A percentile compares a stretch with the other conserved stretches of the same genome.
Conservation (phyloP, 257 asterid species). For the Solanum peruvianum region DNA sequence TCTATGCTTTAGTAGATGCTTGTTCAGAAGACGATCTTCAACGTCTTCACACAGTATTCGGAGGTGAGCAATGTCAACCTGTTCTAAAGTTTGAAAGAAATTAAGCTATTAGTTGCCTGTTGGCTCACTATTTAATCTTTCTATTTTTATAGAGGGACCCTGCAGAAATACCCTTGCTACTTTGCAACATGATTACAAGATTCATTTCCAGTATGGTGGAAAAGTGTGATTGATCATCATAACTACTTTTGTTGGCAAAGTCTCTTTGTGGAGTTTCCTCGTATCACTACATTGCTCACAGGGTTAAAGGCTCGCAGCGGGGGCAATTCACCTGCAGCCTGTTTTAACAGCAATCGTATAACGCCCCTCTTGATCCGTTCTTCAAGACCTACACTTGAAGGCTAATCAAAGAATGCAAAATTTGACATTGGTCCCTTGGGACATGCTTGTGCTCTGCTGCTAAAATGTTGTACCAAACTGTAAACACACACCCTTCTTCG, state of each 20-base stretch:
- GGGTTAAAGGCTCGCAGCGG: neutral
- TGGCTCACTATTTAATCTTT: neutral
- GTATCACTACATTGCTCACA: neutral
- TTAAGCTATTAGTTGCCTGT: neutral
- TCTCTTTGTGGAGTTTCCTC: neutral
- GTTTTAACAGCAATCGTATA: neutral
- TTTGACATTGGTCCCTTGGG: neutral
- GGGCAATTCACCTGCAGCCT: neutral
- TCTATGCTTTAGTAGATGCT: conserved; percentile 66
- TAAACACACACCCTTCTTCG: neutral
- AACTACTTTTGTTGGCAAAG: neutral
- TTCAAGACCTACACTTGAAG: neutral
- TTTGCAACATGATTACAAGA: conserved; percentile 69
- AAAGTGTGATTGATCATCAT: conserved; percentile 42
- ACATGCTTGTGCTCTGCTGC: neutral
- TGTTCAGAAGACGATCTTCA: conserved; percentile 78
- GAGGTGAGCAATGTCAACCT: conserved; percentile 40
- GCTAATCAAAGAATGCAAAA: neutral
- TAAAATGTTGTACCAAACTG: neutral
- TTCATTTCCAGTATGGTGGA: conserved; percentile 72
- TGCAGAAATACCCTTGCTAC: conserved; percentile 68
- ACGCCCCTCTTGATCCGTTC: neutral
- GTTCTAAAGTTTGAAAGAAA: neutral
- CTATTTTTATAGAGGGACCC: conserved; percentile 65
- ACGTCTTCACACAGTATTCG: conserved; percentile 70